Conservation (phyloP, 352 stramenopile species). For the Peronospora farinosa region DNA sequence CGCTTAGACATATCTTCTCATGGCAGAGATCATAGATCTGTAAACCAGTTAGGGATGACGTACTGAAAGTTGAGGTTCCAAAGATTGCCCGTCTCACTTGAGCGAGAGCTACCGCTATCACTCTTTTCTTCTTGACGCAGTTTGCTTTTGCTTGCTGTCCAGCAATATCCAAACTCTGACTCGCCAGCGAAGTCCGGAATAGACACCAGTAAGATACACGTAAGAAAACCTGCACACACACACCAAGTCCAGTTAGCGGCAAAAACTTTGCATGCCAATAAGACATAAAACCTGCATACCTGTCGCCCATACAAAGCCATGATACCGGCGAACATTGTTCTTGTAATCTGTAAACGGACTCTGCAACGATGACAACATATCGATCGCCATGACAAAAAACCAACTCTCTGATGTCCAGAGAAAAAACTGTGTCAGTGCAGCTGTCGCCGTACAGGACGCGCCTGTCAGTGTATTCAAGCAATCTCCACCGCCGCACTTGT, state of each 20-base stretch:
- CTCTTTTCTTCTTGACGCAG: conserved; percentile 14
- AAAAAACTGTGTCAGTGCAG: conserved; percentile 80
- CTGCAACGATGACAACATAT: conserved; percentile 79
- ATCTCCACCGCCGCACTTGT: conserved; percentile 57
- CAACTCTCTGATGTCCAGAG: conserved; percentile 84
- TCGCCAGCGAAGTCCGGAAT: conserved; percentile 62
- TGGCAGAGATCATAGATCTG: background rate
- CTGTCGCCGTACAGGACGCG: conserved; percentile 53
- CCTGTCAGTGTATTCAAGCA: conserved; percentile 34
- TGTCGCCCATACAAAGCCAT: conserved; percentile 77
- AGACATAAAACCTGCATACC: conserved; percentile 26
- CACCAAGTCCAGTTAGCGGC: conserved; percentile 8
- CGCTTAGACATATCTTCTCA: background rate
- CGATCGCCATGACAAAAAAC: conserved; percentile 87
- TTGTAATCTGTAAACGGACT: conserved; percentile 88
- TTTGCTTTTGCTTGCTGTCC: conserved; percentile 69
- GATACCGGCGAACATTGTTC: conserved; percentile 75
- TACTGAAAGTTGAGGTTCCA: conserved; percentile 85
- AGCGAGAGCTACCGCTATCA: conserved; percentile 13
- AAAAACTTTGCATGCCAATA: background rate
- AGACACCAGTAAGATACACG: conserved; percentile 61
- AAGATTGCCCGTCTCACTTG: conserved; percentile 43
- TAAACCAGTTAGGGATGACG: conserved; percentile 5
- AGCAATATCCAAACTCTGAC: conserved; percentile 84
- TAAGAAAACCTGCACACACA: conserved; percentile 44